Base-by-base conservation (phyloP, 495 filamentous ascomycete genomes). In the Chlorociboria aeruginascens region DNA sequence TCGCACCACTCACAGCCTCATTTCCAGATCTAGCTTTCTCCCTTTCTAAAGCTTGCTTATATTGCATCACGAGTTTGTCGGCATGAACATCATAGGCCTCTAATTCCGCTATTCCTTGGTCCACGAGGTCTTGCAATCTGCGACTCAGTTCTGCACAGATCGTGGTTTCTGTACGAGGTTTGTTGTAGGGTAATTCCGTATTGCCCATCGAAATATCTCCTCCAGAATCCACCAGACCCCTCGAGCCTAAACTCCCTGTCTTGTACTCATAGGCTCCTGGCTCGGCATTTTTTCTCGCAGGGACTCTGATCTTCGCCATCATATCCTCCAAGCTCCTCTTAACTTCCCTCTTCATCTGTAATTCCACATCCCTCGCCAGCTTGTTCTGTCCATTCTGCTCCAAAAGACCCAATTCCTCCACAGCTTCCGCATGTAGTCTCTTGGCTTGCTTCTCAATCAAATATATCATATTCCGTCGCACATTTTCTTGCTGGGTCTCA, bases 381-480 rank as follows among this genome's bases (percentile, higher is more conserved):
- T 41, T 44, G 29, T 34, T 7, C 13, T 8, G 10, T 30, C 30
- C 51, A 12, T 13, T 28, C 14, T 45, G 38, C 16, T 46, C 37
- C 33, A 52, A 13, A 11, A 12, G 29, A 20, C 29, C 52, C 3
- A 50, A 9, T 20, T 55, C 56, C 17, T 35, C 43, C 16, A 46
- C 30, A 1, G 53, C 56, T 30, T 46, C 40, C 25, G 41, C 32
- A 12, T 31, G 17, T 6, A 53, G 8, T 13, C 9, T 11, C 3
- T 55, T 48, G 46, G 63, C 66, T 40, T 68, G 66, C 9, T 61
- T 60, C 33, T 65, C 46, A 14, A 70, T 50, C 60, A 71, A 61
- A 41, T 54, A 60, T 8, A 69, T 39, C 20, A 73, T 65, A 48
- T 72, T 72, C 11, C 64, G 57, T 29, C 61, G 56, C 17, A 73